These are phyloP conservation scores for Yamadazyma conglobata DNA, from an alignment of 1,139 yeast species.

Conservation along the genomic window DNA sequence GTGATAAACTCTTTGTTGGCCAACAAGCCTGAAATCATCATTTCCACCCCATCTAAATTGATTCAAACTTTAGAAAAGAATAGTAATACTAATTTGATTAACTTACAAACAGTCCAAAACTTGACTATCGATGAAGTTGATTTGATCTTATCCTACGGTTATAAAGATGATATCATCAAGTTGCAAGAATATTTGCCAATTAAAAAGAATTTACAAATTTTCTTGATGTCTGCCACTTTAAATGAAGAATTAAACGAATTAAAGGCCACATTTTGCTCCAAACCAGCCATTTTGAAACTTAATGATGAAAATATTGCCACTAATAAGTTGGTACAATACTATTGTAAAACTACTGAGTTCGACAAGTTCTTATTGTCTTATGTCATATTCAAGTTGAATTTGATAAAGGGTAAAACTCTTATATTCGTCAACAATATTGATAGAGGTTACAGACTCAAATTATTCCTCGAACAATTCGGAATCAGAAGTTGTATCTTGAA, in stretches of 20 bases:
- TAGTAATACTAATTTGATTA: constrained; percentile 26
- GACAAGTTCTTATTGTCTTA: constrained; percentile 89
- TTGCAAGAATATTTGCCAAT: constrained; percentile 64
- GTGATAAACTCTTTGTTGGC: constrained; percentile 68
- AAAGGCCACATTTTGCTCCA: constrained; percentile 75
- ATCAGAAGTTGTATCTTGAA: constrained; percentile 84
- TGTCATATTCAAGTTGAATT: constrained; percentile 83
- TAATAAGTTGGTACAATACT: constrained; percentile 74
- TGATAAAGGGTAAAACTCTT: constrained; percentile 88
- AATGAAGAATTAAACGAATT: constrained; percentile 80
- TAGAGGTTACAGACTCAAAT: constrained; percentile 87
- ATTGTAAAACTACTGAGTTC: constrained; percentile 80
- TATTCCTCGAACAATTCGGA: constrained; percentile 94
- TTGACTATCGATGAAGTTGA: constrained; percentile 96
- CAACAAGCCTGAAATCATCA: constrained; percentile 74
- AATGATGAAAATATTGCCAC: constrained; percentile 60
- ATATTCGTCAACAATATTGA: constrained; percentile 92
- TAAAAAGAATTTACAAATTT: constrained; percentile 77
- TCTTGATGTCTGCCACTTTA: constrained; percentile 94
- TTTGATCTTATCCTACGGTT: constrained; percentile 84
- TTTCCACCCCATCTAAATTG: constrained; percentile 85
- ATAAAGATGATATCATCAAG: constrained; percentile 74
- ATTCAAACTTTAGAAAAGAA: constrained; percentile 54
- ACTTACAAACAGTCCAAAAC: constrained; percentile 55
- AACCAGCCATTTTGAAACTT: constrained; percentile 79